Evolutionary conservation across 2,329 filamentous ascomycete species (phyloP).

Genomic region (Nectriaceae sp.): DNA sequence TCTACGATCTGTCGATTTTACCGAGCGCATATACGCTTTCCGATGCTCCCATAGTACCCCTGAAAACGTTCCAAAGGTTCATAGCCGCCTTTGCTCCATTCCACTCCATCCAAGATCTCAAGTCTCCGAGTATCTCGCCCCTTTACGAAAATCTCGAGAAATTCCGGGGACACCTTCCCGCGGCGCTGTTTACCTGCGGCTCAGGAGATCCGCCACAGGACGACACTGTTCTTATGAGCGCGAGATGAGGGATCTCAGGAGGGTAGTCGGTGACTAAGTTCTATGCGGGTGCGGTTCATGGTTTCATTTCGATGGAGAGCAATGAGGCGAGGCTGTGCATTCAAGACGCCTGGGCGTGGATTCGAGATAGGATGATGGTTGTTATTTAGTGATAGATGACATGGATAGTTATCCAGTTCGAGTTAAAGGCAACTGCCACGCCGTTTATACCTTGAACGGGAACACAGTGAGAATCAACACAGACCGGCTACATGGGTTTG

Average conservation of each 20-base stretch:
- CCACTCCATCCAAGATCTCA: slow-evolving; percentile 4
- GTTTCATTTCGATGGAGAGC: slow-evolving; percentile 3
- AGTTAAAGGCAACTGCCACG: background rate
- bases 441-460: background rate
- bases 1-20: background rate
- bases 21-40: background rate
- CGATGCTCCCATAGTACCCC: background rate
- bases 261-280: slow-evolving; percentile 11
- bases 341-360: background rate
- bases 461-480: no score
- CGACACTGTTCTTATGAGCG: slow-evolving; percentile 17
- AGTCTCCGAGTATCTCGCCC: slow-evolving; percentile 7
- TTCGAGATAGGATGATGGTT: background rate
- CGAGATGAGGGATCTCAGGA: slow-evolving; percentile 15
- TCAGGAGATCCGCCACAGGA: slow-evolving; percentile 14
- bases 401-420: background rate
- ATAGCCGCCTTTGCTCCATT: slow-evolving; percentile 1
- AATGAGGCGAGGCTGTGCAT: background rate
- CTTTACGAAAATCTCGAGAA: slow-evolving; percentile 7
- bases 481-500: no score
- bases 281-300: slow-evolving; percentile 13
- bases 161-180: slow-evolving; percentile 4
- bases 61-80: background rate
- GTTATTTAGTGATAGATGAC: background rate
- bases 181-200: slow-evolving; percentile 16